Evolutionary conservation across 331 rosid species (phyloP).

Genomic region (Malus hybrid): DNA sequence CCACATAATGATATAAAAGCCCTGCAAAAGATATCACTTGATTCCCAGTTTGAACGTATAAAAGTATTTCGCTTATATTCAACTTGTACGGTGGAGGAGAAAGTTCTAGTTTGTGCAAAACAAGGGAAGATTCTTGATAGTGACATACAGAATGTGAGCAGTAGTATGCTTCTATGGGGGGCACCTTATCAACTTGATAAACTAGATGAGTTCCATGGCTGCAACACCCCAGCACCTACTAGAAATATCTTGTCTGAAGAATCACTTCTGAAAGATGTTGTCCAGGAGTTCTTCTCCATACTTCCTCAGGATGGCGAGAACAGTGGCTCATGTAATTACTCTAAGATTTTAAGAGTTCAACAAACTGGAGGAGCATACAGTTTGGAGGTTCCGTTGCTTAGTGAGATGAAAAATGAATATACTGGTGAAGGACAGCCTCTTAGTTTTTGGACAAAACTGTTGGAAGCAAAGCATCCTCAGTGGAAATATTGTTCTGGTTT

Average conservation of each 20-base stretch:
- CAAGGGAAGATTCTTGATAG: conserved; percentile 56
- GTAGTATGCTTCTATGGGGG: conserved; percentile 75
- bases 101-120: conserved; percentile 59
- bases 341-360: conserved; percentile 42
- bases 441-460: conserved; percentile 59
- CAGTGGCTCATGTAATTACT: conserved; percentile 25
- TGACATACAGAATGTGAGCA: conserved; percentile 29
- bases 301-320: conserved; percentile 41
- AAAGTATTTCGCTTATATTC: conserved; percentile 76
- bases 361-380: conserved; percentile 55
- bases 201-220: conserved; percentile 46
- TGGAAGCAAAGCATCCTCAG: conserved; percentile 53
- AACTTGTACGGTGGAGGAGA: conserved; percentile 75
- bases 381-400: conserved; percentile 30
- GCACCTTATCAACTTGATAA: conserved; percentile 52
- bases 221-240: conserved; percentile 15
- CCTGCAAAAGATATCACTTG: conserved; percentile 68
- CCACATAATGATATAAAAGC: conserved; percentile 71
- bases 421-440: conserved; percentile 39
- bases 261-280: conserved; percentile 30
- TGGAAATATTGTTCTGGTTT: conserved; percentile 57
- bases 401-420: conserved; percentile 36
- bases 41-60: conserved; percentile 50
- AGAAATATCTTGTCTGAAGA: conserved; percentile 15
- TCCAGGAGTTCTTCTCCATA: conserved; percentile 44